Percentiles rank a stretch among this genome's conserved stretches.
phyloP scores from a whole-genome alignment of 306 rosid species.

The Casuarina cunninghamiana region DNA sequence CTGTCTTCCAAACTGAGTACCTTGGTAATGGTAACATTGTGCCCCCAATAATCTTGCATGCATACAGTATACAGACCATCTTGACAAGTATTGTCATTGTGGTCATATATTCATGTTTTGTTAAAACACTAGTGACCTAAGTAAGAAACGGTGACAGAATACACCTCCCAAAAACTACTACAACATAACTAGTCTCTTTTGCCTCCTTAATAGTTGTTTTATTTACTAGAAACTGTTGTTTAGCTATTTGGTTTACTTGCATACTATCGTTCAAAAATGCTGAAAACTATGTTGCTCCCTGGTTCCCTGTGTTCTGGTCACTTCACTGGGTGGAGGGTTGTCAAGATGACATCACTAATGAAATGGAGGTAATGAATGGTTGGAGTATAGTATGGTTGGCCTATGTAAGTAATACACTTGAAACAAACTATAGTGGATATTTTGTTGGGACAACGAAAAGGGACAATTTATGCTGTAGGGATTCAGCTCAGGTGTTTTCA shows the following conservation, averaged over 20 bases:
- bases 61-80: too few relatives aligned
- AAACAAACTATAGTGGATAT: not conserved
- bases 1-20: too few relatives aligned
- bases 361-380: not conserved
- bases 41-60: too few relatives aligned
- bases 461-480: not conserved
- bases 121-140: not conserved
- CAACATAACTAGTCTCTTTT: not conserved
- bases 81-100: too few relatives aligned
- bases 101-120: not conserved
- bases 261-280: not conserved
- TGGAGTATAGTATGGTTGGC: not conserved
- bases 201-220: not conserved
- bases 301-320: not conserved
- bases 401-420: not conserved
- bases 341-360: not conserved
- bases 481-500: not conserved
- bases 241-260: not conserved
- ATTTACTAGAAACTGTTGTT: not conserved
- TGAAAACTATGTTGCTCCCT: not conserved
- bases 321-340: not conserved
- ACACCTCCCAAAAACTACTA: not conserved
- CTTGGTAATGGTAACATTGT: too few relatives aligned
- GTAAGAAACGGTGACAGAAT: not conserved
- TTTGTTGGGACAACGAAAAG: not conserved